Evolutionary conservation across 768 basidiomycete species (phyloP).

Genomic region (Gymnopilus junonius): DNA sequence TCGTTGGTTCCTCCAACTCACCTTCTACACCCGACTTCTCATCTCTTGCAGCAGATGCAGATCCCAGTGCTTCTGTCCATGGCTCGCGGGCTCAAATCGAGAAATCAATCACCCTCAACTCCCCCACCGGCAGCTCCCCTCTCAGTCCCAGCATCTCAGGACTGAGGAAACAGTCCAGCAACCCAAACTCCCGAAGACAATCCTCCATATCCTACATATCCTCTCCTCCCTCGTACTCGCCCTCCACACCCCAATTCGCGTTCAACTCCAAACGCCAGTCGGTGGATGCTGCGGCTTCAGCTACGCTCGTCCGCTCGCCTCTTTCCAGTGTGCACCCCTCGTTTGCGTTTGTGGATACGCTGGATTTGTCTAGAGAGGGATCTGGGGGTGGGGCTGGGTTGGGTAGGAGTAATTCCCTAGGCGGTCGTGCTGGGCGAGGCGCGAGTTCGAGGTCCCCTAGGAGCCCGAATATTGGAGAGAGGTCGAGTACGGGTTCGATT

Average conservation of each 20-base stretch:
- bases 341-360: constrained; percentile 5
- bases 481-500: constrained; percentile 19
- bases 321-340: constrained; percentile 11
- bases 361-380: not conserved
- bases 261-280: constrained; percentile 3
- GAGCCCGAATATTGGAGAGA: constrained; percentile 14
- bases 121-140: not conserved
- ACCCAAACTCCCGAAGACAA: constrained; percentile 41
- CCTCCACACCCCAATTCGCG: constrained; percentile 1
- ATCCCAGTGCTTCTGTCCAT: not conserved
- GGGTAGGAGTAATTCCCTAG: constrained; percentile 15
- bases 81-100: not conserved
- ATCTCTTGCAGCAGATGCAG: not conserved
- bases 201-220: constrained; percentile 60
- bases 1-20: constrained; percentile 21
- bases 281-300: not conserved
- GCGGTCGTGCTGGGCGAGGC: constrained; percentile 2
- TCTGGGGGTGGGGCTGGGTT: constrained; percentile 2
- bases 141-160: constrained; percentile 16
- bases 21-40: constrained; percentile 11
- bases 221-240: constrained; percentile 25
- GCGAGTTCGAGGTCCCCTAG: constrained; percentile 11
- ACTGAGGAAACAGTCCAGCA: constrained; percentile 7
- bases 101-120: not conserved
- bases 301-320: constrained; percentile 11